These are phyloP conservation scores for Choanephora cucurbitarum DNA, from an alignment of 371 early-diverging fungal species.

Conservation along the genomic window DNA sequence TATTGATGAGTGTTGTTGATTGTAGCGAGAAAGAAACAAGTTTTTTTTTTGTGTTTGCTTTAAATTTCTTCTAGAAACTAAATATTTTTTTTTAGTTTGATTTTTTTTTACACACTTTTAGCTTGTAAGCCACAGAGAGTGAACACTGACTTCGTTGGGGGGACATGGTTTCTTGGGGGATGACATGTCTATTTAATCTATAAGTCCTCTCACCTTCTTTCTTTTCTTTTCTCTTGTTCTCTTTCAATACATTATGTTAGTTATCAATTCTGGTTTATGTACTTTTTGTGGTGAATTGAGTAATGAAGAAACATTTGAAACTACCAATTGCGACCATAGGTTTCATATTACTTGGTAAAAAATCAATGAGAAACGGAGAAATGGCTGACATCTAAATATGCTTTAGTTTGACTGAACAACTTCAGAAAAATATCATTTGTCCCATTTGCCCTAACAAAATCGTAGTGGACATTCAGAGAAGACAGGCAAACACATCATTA, in stretches of 20 bases:
- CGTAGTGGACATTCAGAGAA: neutral
- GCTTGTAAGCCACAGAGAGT: neutral
- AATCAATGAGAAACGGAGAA: no score
- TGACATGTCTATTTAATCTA: no score
- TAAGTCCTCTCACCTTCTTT: no score
- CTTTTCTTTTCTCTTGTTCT: no score
- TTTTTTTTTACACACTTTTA: neutral
- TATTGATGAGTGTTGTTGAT: neutral
- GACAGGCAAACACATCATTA: neutral
- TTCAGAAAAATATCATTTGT: neutral
- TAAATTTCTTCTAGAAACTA: neutral
- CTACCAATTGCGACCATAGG: neutral
- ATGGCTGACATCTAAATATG: no score
- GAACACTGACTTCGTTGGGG: neutral
- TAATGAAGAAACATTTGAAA: neutral
- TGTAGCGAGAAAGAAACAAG: neutral
- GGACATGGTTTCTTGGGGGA: neutral
- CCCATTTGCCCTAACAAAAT: neutral
- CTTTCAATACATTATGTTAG: no score
- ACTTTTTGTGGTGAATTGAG: no score
- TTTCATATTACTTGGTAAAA: neutral
- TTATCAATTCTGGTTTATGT: no score
- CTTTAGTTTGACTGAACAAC: neutral
- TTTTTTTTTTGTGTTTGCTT: slow-evolving; percentile 1
- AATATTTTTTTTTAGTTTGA: slow-evolving; percentile 10